phyloP scores from a whole-genome alignment of 2,329 filamentous ascomycete genomes.

The Chaetomium sp. region DNA sequence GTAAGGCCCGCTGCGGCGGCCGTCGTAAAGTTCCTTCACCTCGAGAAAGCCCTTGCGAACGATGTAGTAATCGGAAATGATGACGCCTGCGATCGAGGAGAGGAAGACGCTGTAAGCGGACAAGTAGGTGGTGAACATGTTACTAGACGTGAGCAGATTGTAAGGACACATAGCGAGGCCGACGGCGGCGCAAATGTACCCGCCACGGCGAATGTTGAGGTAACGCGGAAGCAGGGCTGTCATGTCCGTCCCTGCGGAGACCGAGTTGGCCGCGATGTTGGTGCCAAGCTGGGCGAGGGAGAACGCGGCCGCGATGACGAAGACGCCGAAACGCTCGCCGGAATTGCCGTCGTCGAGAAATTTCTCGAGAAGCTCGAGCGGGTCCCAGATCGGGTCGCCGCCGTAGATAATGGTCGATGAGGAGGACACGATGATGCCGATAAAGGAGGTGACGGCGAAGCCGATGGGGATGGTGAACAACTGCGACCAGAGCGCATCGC shows the following conservation, averaged over 20 bases:
- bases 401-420: constrained; percentile 62
- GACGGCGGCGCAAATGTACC: constrained; percentile 74
- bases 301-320: constrained; percentile 64
- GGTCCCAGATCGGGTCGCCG: constrained; percentile 64
- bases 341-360: constrained; percentile 65
- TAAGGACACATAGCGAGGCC: constrained; percentile 84
- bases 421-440: constrained; percentile 72
- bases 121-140: constrained; percentile 86
- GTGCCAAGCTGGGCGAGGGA: constrained; percentile 77
- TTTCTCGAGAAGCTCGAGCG: constrained; percentile 56
- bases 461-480: constrained; percentile 65
- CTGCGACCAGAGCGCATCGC: constrained; percentile 74
- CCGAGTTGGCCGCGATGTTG: constrained; percentile 81
- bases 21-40: constrained; percentile 72
- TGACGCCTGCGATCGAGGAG: constrained; percentile 89
- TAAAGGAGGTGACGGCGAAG: constrained; percentile 76
- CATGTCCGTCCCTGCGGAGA: constrained; percentile 77
- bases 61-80: constrained; percentile 80
- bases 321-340: constrained; percentile 66
- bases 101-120: constrained; percentile 90
- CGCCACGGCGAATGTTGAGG: constrained; percentile 78
- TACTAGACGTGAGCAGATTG: constrained; percentile 66
- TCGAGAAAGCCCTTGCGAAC: constrained; percentile 78
- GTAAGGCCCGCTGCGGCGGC: constrained; percentile 60
- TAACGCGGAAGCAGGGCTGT: constrained; percentile 73